A percentile compares a stretch with the other conserved stretches of the same genome.
Conservation (phyloP, 352 stramenopile genomes). For the Globisporangium canariense region DNA sequence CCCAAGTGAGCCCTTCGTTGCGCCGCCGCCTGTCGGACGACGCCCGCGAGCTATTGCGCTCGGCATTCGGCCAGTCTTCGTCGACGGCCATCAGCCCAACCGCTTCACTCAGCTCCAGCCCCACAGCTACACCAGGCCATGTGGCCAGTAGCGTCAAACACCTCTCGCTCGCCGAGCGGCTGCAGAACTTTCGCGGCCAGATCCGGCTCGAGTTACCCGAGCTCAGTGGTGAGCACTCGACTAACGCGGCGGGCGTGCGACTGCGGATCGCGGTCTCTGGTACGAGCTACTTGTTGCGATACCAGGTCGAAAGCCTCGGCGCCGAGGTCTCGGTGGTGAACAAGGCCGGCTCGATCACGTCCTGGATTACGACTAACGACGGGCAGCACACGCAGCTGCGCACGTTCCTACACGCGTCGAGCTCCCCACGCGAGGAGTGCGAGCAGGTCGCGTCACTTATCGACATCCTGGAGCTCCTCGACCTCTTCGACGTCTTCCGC, state of each 20-base stretch:
- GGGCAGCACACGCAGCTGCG: constrained; percentile 37
- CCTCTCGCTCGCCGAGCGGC: constrained; percentile 31
- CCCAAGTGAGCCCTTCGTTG: constrained; percentile 43
- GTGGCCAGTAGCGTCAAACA: constrained; percentile 11
- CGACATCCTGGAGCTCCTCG: constrained; percentile 40
- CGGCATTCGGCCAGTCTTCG: constrained; percentile 20
- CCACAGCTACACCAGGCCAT: neutral
- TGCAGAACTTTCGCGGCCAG: constrained; percentile 44
- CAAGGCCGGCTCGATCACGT: constrained; percentile 32
- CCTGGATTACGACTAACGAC: constrained; percentile 43
- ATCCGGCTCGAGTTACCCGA: constrained; percentile 38
- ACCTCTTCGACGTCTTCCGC: constrained; percentile 42
- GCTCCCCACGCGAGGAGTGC: constrained; percentile 13
- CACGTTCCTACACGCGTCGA: constrained; percentile 20
- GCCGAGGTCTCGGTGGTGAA: constrained; percentile 47
- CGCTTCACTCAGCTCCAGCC: neutral
- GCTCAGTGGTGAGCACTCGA: neutral
- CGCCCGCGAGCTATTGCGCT: constrained; percentile 45
- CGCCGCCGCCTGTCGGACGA: constrained; percentile 57
- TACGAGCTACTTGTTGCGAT: constrained; percentile 40
- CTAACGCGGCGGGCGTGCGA: constrained; percentile 13
- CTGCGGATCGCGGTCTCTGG: constrained; percentile 33
- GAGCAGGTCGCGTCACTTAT: constrained; percentile 36
- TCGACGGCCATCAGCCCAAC: neutral
- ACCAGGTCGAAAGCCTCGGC: constrained; percentile 31